Evolutionary conservation across 768 basidiomycete genomes (phyloP).

Genomic region (Coprinopsis cinerea): DNA sequence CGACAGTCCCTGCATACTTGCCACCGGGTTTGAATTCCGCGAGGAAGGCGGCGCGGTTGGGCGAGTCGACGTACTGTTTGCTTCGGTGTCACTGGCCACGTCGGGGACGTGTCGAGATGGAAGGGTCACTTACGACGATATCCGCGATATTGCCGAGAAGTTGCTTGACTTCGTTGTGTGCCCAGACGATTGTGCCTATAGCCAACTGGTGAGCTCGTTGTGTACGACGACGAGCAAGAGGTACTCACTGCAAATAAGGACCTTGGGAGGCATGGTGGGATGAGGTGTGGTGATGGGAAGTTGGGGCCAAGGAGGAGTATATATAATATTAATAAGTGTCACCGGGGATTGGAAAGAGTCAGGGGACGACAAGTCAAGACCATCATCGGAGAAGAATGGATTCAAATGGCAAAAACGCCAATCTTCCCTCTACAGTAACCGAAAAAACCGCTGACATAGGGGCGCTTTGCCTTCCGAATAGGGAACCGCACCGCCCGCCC

Average conservation of each 20-base stretch:
- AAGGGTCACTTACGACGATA: conserved; percentile 54
- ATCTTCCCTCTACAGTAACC: neutral
- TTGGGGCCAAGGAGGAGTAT: conserved; percentile 1
- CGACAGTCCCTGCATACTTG: conserved; percentile 68
- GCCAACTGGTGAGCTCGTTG: neutral
- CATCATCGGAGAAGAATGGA: neutral
- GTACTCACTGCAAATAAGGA: conserved; percentile 34
- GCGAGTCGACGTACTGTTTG: conserved; percentile 44
- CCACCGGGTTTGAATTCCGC: conserved; percentile 55
- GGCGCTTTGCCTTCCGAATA: neutral
- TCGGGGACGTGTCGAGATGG: neutral
- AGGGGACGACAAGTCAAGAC: neutral
- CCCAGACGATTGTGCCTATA: conserved; percentile 72
- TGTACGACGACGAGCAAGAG: neutral
- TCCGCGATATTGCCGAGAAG: conserved; percentile 67
- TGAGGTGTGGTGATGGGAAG: neutral
- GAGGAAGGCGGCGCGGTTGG: conserved; percentile 63
- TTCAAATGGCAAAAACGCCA: neutral
- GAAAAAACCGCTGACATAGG: neutral
- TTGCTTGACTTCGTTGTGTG: conserved; percentile 62
- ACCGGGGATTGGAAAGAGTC: conserved; percentile 1
- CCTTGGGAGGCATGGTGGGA: conserved; percentile 24
- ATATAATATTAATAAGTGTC: conserved; percentile 2
- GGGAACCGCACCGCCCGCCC: neutral
- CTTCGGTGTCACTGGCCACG: neutral